Percentiles rank a stretch among this genome's conserved stretches.
Evolutionary conservation across 2,329 filamentous ascomycete genomes (phyloP).

Genomic region (Paramyrothecium roridum): DNA sequence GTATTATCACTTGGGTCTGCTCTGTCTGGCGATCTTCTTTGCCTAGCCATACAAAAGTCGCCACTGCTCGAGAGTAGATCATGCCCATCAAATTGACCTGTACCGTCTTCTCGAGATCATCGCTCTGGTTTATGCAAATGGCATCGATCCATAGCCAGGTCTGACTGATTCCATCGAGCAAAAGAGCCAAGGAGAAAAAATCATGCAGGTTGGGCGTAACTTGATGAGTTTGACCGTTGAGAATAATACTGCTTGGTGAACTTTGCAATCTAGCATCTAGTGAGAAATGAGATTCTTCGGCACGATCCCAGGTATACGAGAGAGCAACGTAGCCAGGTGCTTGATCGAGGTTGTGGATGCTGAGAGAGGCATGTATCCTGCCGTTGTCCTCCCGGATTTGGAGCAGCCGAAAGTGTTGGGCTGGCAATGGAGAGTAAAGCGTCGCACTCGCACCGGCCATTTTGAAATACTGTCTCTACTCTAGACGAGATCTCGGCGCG

Average conservation of each 20-base stretch:
- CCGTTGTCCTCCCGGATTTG: neutral
- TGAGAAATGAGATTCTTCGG: neutral
- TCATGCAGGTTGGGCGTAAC: neutral
- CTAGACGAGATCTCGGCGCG: too few species aligned
- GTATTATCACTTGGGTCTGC: neutral
- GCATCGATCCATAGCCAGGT: constrained; percentile 13
- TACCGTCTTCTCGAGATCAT: neutral
- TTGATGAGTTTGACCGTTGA: neutral
- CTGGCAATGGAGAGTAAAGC: too few species aligned
- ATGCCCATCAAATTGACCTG: constrained; percentile 8
- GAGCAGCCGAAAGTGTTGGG: constrained; percentile 1
- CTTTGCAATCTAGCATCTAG: neutral
- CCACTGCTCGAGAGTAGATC: constrained; percentile 2
- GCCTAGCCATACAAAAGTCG: constrained; percentile 8
- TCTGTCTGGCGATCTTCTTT: neutral
- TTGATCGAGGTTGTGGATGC: neutral
- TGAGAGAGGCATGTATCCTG: neutral
- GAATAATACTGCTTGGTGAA: neutral
- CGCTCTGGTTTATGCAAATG: constrained; percentile 7
- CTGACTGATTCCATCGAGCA: neutral
- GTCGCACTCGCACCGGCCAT: too few species aligned
- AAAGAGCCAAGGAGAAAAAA: neutral
- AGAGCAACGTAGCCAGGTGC: neutral
- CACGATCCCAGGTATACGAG: neutral
- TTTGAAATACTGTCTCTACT: too few species aligned